phyloP scores from a whole-genome alignment of 2,329 filamentous ascomycete genomes.

The Penicillium olsonii region DNA sequence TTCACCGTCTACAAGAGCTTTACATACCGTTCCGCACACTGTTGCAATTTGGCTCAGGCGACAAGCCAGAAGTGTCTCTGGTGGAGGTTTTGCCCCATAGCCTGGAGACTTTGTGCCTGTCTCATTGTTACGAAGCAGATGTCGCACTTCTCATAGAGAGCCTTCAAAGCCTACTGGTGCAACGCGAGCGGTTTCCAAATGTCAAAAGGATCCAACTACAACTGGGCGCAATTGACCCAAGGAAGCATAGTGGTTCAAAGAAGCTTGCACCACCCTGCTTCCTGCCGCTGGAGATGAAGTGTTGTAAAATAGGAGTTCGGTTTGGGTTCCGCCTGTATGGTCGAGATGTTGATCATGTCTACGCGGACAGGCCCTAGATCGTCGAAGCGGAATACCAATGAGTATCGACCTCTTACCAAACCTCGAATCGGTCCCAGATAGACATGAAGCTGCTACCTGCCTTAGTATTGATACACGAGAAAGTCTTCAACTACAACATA shows the following conservation, averaged over 20 bases:
- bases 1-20: constrained; percentile 7
- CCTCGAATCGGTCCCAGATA: no score
- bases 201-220: not conserved
- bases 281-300: not conserved
- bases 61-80: not conserved
- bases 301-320: not conserved
- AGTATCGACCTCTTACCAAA: no score
- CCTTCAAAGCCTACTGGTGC: not conserved
- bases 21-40: not conserved
- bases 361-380: no score
- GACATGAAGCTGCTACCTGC: no score
- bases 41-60: not conserved
- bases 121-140: not conserved
- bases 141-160: not conserved
- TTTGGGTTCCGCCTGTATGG: not conserved
- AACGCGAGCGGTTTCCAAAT: constrained; percentile 1
- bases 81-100: not conserved
- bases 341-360: no score
- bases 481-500: no score
- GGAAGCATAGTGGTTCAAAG: not conserved
- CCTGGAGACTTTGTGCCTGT: constrained; percentile 5
- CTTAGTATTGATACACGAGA: no score
- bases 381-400: no score
- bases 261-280: not conserved
- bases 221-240: no score